Evolutionary conservation across 2,329 filamentous ascomycete genomes (phyloP), one percentile per base, ranked within the genome.

Genomic region (Xylaria hypoxylon): DNA sequence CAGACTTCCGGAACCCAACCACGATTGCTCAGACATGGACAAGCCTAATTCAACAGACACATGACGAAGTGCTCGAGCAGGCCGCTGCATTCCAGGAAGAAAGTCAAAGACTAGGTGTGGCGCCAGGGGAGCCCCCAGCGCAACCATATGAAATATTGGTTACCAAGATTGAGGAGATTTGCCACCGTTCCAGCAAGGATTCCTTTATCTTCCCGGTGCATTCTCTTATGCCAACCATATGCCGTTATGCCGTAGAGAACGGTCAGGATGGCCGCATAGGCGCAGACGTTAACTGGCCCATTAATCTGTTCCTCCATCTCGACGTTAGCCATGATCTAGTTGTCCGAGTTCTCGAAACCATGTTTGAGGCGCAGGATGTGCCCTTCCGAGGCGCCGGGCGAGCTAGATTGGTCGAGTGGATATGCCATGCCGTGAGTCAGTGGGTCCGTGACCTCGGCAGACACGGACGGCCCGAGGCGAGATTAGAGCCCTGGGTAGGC

Each of bases 1-100:
- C 95, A 51, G 94, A 98, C 79, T 93, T 97, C 82, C 91, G 95
- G 73, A 96, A 95, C 74, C 86, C 93, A 1, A 89, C 92, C 47
- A 92, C 96, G 69, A 96, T 99, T 73, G 86, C 87, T 61, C 85
- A 90, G 45, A 96, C 93, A 3, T 99, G 96, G 96, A 86, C 89
- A 75, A 90, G 90, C 72, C 84, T 97, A 22, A 89, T 99, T 68
- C 86, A 92, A 65, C 86, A 90, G 69, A 88, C 89, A 5, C 91
- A 95, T 75, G 71, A 85, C 31, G 85, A 88, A 22, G 79, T 85
- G 24, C 79, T 81, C 58, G 80, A 83, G 45, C 79, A 81, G 35
- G 81, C 77, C 75, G 73, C 79, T 8, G 71, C 67, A 10, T 76
- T 73, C 24, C 68, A 81, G 80, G 59, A 81, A 83, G 65, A 87